phyloP scores from a whole-genome alignment of 1,284 basidiomycete species.

The Cutaneotrichosporon sp. region DNA sequence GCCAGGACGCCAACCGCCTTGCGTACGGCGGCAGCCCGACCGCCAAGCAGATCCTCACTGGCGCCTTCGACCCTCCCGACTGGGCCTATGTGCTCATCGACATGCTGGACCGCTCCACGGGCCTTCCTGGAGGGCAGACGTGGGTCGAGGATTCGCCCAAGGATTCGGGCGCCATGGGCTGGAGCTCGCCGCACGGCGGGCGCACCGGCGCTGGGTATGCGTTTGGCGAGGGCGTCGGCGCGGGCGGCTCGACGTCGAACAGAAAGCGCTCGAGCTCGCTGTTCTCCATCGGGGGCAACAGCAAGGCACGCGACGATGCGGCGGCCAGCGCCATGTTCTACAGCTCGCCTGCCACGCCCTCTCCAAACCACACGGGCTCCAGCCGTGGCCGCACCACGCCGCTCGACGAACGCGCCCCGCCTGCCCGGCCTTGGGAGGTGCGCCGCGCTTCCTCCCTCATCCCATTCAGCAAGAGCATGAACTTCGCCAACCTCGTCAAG shows the following conservation, averaged over 20 bases:
- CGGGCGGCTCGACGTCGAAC: constrained; percentile 19
- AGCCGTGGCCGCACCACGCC: background rate
- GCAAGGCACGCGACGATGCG: constrained; percentile 2
- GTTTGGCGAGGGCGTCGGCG: constrained; percentile 50
- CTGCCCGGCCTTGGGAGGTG: constrained; percentile 21
- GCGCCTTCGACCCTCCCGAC: constrained; percentile 68
- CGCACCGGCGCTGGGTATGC: constrained; percentile 31
- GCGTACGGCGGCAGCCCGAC: constrained; percentile 76
- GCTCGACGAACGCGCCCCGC: constrained; percentile 13
- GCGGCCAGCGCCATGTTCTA: constrained; percentile 10
- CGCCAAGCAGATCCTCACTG: constrained; percentile 75
- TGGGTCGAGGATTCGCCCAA: constrained; percentile 65
- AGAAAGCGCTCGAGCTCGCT: constrained; percentile 29
- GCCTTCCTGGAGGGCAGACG: constrained; percentile 64
- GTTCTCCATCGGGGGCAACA: constrained; percentile 18
- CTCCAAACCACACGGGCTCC: background rate
- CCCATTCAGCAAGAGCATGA: constrained; percentile 30
- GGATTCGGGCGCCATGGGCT: constrained; percentile 46
- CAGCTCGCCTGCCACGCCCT: background rate
- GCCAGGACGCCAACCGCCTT: constrained; percentile 83
- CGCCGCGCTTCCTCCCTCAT: constrained; percentile 33
- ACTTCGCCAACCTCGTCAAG: constrained; percentile 13
- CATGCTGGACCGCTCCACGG: constrained; percentile 71
- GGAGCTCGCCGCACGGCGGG: constrained; percentile 19
- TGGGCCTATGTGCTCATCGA: constrained; percentile 75